Conservation (phyloP, 2,329 filamentous ascomycete genomes). For the Aspergillus quadricinctus region DNA sequence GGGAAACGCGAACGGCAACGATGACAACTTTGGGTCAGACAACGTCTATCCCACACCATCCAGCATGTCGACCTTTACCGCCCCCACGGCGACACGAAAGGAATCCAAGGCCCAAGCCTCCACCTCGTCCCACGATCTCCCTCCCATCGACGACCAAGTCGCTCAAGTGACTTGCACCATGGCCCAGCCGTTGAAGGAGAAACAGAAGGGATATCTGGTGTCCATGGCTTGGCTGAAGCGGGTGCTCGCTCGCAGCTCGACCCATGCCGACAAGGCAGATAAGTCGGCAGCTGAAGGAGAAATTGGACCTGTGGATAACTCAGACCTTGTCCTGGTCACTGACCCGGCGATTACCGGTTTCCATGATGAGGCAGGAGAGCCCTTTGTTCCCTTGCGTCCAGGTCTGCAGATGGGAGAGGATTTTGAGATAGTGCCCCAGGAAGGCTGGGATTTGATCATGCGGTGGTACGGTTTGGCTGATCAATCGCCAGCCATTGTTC, state of each 20-base stretch:
- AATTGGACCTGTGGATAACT: constrained; percentile 82
- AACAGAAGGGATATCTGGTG: constrained; percentile 72
- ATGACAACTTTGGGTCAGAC: constrained; percentile 28
- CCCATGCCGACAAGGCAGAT: constrained; percentile 51
- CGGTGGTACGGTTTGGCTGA: constrained; percentile 76
- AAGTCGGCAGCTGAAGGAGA: constrained; percentile 60
- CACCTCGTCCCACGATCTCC: constrained; percentile 25
- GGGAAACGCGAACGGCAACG: constrained; percentile 23
- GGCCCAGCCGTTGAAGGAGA: constrained; percentile 58
- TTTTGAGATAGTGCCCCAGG: constrained; percentile 70
- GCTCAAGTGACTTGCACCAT: constrained; percentile 62
- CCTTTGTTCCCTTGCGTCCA: constrained; percentile 69
- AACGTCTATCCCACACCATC: constrained; percentile 36
- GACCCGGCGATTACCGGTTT: constrained; percentile 37
- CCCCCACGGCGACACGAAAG: constrained; percentile 25
- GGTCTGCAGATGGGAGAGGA: constrained; percentile 62
- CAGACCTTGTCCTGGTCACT: constrained; percentile 66
- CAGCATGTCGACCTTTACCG: constrained; percentile 34
- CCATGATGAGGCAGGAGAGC: constrained; percentile 42
- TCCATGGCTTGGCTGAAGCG: constrained; percentile 74
- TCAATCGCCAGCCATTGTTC: constrained; percentile 66
- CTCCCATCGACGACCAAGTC: constrained; percentile 66
- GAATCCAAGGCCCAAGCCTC: constrained; percentile 20
- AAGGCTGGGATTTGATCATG: constrained; percentile 76
- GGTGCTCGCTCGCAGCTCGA: constrained; percentile 62